Evolutionary conservation across 352 stramenopile species (phyloP).

Genomic region (Plasmopara muralis): DNA sequence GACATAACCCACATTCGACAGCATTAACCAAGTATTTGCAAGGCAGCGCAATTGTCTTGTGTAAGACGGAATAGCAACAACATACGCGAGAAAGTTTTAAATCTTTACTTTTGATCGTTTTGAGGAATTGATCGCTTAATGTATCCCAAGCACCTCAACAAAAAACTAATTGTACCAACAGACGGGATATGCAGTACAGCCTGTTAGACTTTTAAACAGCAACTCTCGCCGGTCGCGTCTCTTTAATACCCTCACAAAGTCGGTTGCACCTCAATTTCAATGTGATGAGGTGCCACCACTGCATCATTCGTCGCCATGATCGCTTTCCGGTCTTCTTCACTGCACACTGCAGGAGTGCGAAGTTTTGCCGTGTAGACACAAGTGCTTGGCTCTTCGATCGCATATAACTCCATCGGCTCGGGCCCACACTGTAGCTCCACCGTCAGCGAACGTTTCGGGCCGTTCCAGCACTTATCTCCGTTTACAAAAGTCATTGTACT

Average conservation of each 20-base stretch:
- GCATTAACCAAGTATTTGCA: too few species aligned
- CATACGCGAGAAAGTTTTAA: too few species aligned
- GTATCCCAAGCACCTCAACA: too few species aligned
- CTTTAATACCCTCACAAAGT: slow-evolving; percentile 23
- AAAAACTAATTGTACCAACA: too few species aligned
- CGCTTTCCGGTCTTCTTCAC: slow-evolving; percentile 24
- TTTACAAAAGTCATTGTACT: slow-evolving; percentile 44
- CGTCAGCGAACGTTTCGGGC: slow-evolving; percentile 68
- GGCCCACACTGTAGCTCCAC: slow-evolving; percentile 68
- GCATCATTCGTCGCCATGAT: slow-evolving; percentile 30
- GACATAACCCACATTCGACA: too few species aligned
- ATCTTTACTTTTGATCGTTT: too few species aligned
- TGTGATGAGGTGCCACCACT: slow-evolving; percentile 37
- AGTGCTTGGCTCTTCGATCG: slow-evolving; percentile 76
- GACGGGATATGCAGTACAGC: too few species aligned
- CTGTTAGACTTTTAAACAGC: too few species aligned
- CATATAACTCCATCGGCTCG: slow-evolving; percentile 51
- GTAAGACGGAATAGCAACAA: too few species aligned
- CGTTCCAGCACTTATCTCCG: slow-evolving; percentile 85
- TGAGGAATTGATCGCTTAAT: too few species aligned
- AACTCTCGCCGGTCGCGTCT: too few species aligned
- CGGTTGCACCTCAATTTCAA: slow-evolving; percentile 57
- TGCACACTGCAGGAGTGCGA: slow-evolving; percentile 69
- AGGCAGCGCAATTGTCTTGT: too few species aligned
- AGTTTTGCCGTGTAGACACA: slow-evolving; percentile 84